Conservation (phyloP, 345 rosid species). For the Aethionema arabicum region DNA sequence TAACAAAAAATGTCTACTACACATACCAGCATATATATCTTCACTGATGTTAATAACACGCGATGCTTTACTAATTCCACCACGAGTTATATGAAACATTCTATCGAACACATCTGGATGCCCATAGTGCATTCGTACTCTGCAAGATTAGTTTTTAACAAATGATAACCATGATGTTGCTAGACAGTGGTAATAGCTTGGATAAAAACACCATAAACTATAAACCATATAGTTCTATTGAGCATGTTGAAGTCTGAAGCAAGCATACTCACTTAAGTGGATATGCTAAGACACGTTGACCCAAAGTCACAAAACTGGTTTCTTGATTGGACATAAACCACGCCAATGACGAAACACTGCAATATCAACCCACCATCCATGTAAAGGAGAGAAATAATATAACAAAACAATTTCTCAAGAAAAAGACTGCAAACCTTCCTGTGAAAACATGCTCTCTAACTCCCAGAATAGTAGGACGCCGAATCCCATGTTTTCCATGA, state of each 20-base stretch:
- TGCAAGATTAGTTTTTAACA: constrained; percentile 44
- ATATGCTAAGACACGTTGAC: constrained; percentile 86
- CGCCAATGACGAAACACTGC: constrained; percentile 98
- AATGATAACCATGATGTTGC: constrained; percentile 17
- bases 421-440: constrained; percentile 63
- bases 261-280: constrained; percentile 81
- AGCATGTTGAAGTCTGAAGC: neutral
- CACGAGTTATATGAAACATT: constrained; percentile 91
- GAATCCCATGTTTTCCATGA: constrained; percentile 85
- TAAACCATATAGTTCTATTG: neutral
- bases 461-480: constrained; percentile 94
- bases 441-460: constrained; percentile 95
- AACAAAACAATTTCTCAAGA: constrained; percentile 6
- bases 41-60: constrained; percentile 96
- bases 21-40: constrained; percentile 91
- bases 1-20: constrained; percentile 13
- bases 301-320: constrained; percentile 97
- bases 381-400: constrained; percentile 24
- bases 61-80: constrained; percentile 98
- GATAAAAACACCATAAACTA: neutral
- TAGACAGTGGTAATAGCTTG: constrained; percentile 9
- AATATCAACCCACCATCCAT: constrained; percentile 32
- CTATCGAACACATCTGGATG: constrained; percentile 99
- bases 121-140: constrained; percentile 99
- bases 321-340: constrained; percentile 99